Conservation (phyloP, 2,329 filamentous ascomycete genomes). For the Gnomoniopsis smithogilvyi region DNA sequence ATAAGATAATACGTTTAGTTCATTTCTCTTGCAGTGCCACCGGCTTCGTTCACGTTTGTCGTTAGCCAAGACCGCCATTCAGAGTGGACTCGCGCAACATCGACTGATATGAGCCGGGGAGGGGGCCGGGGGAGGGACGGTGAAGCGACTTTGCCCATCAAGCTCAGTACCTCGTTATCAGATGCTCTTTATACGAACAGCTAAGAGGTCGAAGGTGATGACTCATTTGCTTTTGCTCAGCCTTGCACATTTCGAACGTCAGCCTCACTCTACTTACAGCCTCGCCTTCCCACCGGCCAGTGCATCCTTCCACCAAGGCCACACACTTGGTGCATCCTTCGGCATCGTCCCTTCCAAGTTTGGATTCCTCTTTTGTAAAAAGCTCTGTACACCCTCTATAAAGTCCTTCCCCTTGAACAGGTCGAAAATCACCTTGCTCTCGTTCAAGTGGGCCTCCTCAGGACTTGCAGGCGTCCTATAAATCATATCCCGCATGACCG, state of each 20-base stretch:
- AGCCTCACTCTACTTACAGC: not conserved
- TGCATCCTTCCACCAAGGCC: constrained; percentile 66
- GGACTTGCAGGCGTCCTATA: constrained; percentile 55
- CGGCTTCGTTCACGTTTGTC: no score
- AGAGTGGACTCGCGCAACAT: no score
- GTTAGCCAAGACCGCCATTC: no score
- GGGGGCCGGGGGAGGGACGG: no score
- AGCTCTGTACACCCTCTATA: constrained; percentile 65
- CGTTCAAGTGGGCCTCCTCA: constrained; percentile 68
- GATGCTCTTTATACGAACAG: no score
- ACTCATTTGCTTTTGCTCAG: no score
- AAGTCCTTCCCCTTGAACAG: constrained; percentile 57
- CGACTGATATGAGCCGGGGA: no score
- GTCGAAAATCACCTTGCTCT: constrained; percentile 62
- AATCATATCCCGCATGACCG: constrained; percentile 71
- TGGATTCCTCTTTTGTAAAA: constrained; percentile 65
- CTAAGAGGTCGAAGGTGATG: no score
- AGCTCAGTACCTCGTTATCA: no score
- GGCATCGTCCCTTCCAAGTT: constrained; percentile 60
- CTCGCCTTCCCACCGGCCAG: constrained; percentile 26
- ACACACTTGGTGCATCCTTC: constrained; percentile 54
- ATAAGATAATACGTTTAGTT: no score
- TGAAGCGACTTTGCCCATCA: no score
- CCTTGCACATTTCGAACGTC: not conserved
- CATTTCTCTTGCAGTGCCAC: no score